A percentile compares a stretch with the other conserved stretches of the same genome.
Evolutionary conservation across 108 stramenopile genomes (phyloP).

Genomic region (Chaetoceros tenuissimus): DNA sequence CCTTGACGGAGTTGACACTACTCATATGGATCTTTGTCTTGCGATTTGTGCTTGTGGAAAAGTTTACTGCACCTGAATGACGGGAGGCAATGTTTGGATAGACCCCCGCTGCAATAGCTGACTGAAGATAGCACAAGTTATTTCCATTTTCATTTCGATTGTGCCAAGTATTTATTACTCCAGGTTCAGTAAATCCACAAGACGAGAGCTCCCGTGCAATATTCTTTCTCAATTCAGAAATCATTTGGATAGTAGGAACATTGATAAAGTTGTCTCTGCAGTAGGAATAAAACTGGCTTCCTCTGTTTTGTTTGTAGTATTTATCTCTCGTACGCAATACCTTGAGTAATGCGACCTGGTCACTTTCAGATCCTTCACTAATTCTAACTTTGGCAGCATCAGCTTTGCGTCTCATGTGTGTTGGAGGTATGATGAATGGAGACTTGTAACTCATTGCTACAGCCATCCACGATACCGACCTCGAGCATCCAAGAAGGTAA

Average conservation of each 20-base stretch:
- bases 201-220: slow-evolving; percentile 45
- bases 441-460: slow-evolving; percentile 57
- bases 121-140: slow-evolving; percentile 40
- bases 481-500: slow-evolving; percentile 49
- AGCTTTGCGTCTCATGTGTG: slow-evolving; percentile 31
- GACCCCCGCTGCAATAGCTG: slow-evolving; percentile 57
- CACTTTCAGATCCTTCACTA: slow-evolving; percentile 50
- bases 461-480: slow-evolving; percentile 47
- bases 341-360: slow-evolving; percentile 60
- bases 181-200: slow-evolving; percentile 29
- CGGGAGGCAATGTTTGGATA: slow-evolving; percentile 69
- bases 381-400: slow-evolving; percentile 44
- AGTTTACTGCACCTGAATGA: slow-evolving; percentile 51
- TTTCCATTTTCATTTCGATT: slow-evolving; percentile 45
- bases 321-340: slow-evolving; percentile 38
- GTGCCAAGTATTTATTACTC: slow-evolving; percentile 28
- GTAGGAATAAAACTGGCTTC: slow-evolving; percentile 26
- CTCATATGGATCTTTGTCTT: slow-evolving; percentile 66
- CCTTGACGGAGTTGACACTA: slow-evolving; percentile 59
- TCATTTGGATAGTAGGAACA: slow-evolving; percentile 40
- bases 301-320: slow-evolving; percentile 20
- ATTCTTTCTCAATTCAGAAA: slow-evolving; percentile 53
- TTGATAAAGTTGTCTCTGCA: slow-evolving; percentile 57
- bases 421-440: slow-evolving; percentile 54
- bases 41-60: slow-evolving; percentile 55